Conservation (phyloP, 164 flowering plant genomes). For the Dillenia turbinata region DNA sequence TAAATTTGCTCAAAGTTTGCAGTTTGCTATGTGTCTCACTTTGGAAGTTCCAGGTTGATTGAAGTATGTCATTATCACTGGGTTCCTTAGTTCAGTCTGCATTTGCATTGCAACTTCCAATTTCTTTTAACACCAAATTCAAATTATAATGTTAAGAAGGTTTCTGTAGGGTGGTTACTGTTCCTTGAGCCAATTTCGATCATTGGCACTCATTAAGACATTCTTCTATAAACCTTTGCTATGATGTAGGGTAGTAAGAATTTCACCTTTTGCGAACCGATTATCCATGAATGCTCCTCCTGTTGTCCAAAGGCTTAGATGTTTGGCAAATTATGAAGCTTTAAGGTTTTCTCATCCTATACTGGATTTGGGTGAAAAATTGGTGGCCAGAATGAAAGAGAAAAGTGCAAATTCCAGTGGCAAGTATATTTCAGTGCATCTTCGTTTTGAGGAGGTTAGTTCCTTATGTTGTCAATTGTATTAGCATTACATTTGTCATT, state of each 20-base stretch:
- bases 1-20: too few relatives aligned
- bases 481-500: not conserved
- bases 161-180: too few relatives aligned
- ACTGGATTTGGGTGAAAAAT: constrained; percentile 45
- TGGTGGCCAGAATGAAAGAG: constrained; percentile 84
- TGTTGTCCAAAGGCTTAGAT: constrained; percentile 82
- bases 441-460: constrained; percentile 93
- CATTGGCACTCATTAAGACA: too few relatives aligned
- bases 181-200: too few relatives aligned
- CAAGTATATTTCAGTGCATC: constrained; percentile 89
- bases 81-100: too few relatives aligned
- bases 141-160: too few relatives aligned
- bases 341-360: constrained; percentile 73
- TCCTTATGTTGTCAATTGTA: not conserved
- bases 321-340: constrained; percentile 95
- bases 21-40: too few relatives aligned
- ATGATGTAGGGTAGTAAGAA: constrained; percentile 71
- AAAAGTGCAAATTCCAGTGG: constrained; percentile 66
- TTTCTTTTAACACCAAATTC: too few relatives aligned
- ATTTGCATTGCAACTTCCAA: too few relatives aligned
- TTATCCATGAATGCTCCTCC: constrained; percentile 88
- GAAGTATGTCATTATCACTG: too few relatives aligned
- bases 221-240: too few relatives aligned
- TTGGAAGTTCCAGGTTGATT: too few relatives aligned
- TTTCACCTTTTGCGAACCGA: constrained; percentile 97